phyloP scores from a whole-genome alignment of 129 eudicot genomes.

The Gnaphalium uliginosum region DNA sequence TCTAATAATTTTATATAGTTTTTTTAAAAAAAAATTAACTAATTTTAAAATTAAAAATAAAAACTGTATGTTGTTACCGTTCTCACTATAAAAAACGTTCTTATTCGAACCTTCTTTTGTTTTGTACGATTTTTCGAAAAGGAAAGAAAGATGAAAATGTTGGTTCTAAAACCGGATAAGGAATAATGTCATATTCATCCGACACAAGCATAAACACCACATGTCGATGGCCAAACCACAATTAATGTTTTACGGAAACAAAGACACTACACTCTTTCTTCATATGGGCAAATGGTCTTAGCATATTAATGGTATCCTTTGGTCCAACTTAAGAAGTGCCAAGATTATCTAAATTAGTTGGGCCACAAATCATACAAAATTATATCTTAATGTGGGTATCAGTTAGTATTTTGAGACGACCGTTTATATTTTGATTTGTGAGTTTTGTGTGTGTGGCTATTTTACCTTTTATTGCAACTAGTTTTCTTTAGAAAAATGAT shows the following conservation, averaged over 20 bases:
- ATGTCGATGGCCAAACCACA: slow-evolving; percentile 22
- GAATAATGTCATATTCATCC: not conserved
- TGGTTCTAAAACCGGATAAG: not conserved
- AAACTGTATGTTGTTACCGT: no score
- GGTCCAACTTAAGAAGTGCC: slow-evolving; percentile 4
- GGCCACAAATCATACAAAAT: not conserved
- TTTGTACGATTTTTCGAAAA: not conserved
- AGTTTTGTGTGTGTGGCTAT: no score
- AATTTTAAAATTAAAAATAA: no score
- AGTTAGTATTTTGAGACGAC: not conserved
- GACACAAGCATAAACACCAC: slow-evolving; percentile 10
- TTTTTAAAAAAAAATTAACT: no score
- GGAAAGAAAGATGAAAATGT: not conserved
- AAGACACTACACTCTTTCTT: not conserved
- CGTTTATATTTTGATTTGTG: no score
- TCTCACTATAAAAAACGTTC: no score
- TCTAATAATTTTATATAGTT: no score
- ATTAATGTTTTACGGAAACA: slow-evolving; percentile 1
- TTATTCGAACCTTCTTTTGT: no score
- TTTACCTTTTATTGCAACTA: no score
- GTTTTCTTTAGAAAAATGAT: no score
- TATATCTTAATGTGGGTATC: not conserved
- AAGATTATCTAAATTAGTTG: not conserved
- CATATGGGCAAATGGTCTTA: not conserved
- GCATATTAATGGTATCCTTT: not conserved